A percentile compares a stretch with the other conserved stretches of the same genome.
Evolutionary conservation across 495 filamentous ascomycete genomes (phyloP).

Genomic region (Penicilliopsis zonata): DNA sequence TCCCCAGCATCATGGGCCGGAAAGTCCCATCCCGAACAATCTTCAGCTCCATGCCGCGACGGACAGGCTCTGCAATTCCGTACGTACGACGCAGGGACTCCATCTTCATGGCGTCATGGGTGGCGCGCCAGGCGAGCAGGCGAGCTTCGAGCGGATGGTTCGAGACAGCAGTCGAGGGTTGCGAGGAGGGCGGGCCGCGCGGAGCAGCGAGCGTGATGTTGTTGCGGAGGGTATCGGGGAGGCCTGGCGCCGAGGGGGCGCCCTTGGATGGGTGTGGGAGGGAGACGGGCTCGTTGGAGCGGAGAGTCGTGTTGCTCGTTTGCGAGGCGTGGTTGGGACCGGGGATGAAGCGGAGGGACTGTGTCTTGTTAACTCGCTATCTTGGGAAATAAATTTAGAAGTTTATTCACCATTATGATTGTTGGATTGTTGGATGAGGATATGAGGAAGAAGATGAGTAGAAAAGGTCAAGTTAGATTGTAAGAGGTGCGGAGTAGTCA

Average conservation of each 20-base stretch:
- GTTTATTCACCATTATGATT: too few species aligned
- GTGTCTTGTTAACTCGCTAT: too few species aligned
- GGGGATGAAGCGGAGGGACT: conserved; percentile 88
- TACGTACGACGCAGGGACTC: conserved; percentile 70
- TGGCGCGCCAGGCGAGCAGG: conserved; percentile 69
- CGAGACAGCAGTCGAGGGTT: conserved; percentile 37
- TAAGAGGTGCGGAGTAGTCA: too few species aligned
- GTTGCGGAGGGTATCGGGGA: conserved; percentile 83
- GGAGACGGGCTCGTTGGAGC: conserved; percentile 17
- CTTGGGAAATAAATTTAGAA: too few species aligned
- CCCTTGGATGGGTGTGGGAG: conserved; percentile 35
- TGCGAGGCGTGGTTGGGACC: conserved; percentile 41
- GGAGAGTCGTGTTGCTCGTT: conserved; percentile 44
- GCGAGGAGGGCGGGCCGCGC: conserved; percentile 30
- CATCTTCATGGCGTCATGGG: conserved; percentile 82
- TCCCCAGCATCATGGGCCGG: conserved; percentile 33
- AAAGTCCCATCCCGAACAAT: conserved; percentile 54
- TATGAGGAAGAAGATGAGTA: too few species aligned
- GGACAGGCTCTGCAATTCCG: conserved; percentile 87
- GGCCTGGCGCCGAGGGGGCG: conserved; percentile 80
- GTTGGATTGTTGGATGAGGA: too few species aligned
- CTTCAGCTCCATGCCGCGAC: conserved; percentile 91
- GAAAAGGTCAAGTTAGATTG: too few species aligned
- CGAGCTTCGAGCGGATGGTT: conserved; percentile 86
- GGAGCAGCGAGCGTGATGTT: conserved; percentile 50